phyloP scores from a whole-genome alignment of 306 rosid species.

The Ziziphus jujuba region DNA sequence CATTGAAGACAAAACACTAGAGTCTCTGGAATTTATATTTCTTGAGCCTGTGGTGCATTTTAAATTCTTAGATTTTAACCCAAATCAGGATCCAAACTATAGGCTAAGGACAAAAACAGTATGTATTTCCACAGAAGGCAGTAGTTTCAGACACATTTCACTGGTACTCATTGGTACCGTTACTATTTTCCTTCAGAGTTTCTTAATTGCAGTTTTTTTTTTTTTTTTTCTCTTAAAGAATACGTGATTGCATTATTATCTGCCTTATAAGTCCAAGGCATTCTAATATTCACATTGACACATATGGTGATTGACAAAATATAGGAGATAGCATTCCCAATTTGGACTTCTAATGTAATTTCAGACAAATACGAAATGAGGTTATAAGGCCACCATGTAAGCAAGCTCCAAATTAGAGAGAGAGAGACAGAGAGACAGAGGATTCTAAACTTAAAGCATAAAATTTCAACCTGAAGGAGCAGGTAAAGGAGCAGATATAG shows the following conservation, averaged over 20 bases:
- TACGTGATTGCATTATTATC: neutral
- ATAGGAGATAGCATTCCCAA: slow-evolving; percentile 16
- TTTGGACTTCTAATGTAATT: neutral
- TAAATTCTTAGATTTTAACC: neutral
- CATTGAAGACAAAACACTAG: neutral
- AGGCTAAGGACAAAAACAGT: too few species aligned
- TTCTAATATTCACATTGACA: neutral
- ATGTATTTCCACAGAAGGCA: too few species aligned
- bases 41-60: neutral
- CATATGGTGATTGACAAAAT: neutral
- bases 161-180: too few species aligned
- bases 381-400: neutral
- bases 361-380: neutral
- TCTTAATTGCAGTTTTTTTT: too few species aligned
- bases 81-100: neutral
- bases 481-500: slow-evolving; percentile 61
- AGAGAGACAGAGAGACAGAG: slow-evolving; percentile 13
- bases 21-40: neutral
- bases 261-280: neutral
- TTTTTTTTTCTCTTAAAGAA: too few species aligned
- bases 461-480: slow-evolving; percentile 61
- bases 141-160: too few species aligned
- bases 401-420: neutral
- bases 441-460: neutral
- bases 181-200: too few species aligned